A percentile compares a stretch with the other conserved stretches of the same genome.
Evolutionary conservation across 139 green algal genomes (phyloP).

Genomic region (Haematococcus lacustris): DNA sequence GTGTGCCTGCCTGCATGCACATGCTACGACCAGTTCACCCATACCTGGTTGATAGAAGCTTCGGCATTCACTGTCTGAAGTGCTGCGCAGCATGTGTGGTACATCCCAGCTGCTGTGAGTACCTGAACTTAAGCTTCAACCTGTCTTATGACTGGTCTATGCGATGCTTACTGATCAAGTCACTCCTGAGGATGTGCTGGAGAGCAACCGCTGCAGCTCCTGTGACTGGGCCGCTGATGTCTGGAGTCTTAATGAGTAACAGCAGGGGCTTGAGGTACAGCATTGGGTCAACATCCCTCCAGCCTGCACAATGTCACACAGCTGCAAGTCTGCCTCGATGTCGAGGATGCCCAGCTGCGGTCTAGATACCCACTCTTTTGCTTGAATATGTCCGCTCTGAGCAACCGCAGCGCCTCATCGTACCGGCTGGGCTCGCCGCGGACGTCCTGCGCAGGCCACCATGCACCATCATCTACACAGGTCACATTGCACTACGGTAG

Average conservation of each 20-base stretch:
- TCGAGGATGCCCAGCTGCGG: background rate
- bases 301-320: conserved; percentile 42
- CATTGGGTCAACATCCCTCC: conserved; percentile 62
- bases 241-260: conserved; percentile 73
- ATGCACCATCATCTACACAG: background rate
- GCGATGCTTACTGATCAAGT: conserved; percentile 48
- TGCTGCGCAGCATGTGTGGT: background rate
- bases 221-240: conserved; percentile 88
- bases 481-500: background rate
- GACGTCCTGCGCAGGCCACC: conserved; percentile 61
- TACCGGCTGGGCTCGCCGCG: conserved; percentile 76
- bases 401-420: conserved; percentile 68
- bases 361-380: conserved; percentile 39
- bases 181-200: conserved; percentile 63
- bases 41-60: conserved; percentile 68
- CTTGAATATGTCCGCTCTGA: conserved; percentile 76
- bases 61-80: conserved; percentile 25
- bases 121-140: background rate
- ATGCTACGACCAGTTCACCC: too few species aligned
- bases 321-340: background rate
- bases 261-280: conserved; percentile 89
- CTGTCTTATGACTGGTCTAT: background rate
- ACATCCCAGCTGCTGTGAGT: background rate
- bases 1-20: too few species aligned
- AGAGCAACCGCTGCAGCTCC: conserved; percentile 76